A percentile compares a stretch with the other conserved stretches of the same genome.
Evolutionary conservation across 371 early-diverging fungal species (phyloP).

Genomic region (Rhizopus stolonifer): DNA sequence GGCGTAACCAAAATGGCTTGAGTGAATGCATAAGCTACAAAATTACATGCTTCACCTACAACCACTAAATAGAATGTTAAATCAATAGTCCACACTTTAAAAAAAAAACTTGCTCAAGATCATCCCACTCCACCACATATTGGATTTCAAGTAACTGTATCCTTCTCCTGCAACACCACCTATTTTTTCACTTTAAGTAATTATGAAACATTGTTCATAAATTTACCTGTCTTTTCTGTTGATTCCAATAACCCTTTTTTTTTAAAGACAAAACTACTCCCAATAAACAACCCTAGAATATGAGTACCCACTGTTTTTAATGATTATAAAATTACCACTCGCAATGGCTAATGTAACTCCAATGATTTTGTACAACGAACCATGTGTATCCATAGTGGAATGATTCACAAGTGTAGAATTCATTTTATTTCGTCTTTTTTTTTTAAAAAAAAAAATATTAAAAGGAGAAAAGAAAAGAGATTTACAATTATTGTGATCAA

Average conservation of each 20-base stretch:
- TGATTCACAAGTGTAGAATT: neutral
- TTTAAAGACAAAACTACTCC: constrained; percentile 88
- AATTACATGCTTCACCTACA: constrained; percentile 91
- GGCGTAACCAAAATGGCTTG: constrained; percentile 96
- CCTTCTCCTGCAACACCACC: constrained; percentile 75
- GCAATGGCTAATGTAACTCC: constrained; percentile 85
- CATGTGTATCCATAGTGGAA: constrained; percentile 11
- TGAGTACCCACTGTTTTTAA: too few species aligned
- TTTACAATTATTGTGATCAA: neutral
- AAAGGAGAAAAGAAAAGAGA: constrained; percentile 1
- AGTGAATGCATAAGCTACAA: constrained; percentile 93
- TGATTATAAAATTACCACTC: too few species aligned
- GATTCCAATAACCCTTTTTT: constrained; percentile 88
- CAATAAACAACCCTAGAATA: constrained; percentile 88
- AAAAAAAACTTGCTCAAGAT: constrained; percentile 68
- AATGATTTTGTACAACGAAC: constrained; percentile 69
- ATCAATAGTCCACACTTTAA: neutral
- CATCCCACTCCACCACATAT: constrained; percentile 96
- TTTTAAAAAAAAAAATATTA: constrained; percentile 1
- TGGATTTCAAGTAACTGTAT: constrained; percentile 79
- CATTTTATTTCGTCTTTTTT: neutral
- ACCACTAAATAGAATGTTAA: constrained; percentile 45
- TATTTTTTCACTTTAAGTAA: neutral
- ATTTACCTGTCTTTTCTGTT: constrained; percentile 54
- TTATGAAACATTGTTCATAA: neutral